Evolutionary conservation across 139 green algal species (phyloP), one percentile per base, ranked within the genome.

Genomic region (Coelastrella sp.): DNA sequence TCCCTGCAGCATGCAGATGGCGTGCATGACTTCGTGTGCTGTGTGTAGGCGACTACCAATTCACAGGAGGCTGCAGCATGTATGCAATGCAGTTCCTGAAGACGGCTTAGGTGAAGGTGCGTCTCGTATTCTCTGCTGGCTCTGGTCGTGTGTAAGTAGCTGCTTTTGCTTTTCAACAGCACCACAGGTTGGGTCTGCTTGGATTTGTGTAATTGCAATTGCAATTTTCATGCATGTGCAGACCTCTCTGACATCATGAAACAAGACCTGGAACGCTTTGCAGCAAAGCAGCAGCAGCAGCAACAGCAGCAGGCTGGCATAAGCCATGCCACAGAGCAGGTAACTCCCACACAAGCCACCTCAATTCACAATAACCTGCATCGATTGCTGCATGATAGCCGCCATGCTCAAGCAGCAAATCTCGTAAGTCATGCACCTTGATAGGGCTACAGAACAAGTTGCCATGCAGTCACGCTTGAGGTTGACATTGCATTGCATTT

Each of bases 201-300:
- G 7, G 0, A 68, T 7, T 9, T 85, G 8, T 35, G 79, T 7
- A 25, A 22, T 7, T 68, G 49, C 72, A 78, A 49, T 15, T 14
- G 72, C 4, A 8, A 60, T 20, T 10, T 56, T 22, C 20, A 58
- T 49, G 35, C 35, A 49, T 49, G 0, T 74, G 75, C 83, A 92
- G 89, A 92, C 56, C 63, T 92, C 49, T 87, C 83, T 59, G 90
- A 90, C 9, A 20, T 80, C 24, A 56, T 92, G 84, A 92, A 92
- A 74, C 82, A 87, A 12, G 90, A 96, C 63, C 78, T 96, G 25
- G 91, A 95, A 72, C 86, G 94, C 27, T 91, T 91, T 22, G 63
- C 87, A 90, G 70, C 76, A 60, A 63, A 59, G 27, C 57, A 75
- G 78, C 22, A 61, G 59, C 56, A 63, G 75, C 87, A 76, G 25